A percentile compares a stretch with the other conserved stretches of the same genome.
These are phyloP conservation scores for Wickerhamiella kazuoi DNA, from an alignment of 805 yeast species.

Conservation along the genomic window DNA sequence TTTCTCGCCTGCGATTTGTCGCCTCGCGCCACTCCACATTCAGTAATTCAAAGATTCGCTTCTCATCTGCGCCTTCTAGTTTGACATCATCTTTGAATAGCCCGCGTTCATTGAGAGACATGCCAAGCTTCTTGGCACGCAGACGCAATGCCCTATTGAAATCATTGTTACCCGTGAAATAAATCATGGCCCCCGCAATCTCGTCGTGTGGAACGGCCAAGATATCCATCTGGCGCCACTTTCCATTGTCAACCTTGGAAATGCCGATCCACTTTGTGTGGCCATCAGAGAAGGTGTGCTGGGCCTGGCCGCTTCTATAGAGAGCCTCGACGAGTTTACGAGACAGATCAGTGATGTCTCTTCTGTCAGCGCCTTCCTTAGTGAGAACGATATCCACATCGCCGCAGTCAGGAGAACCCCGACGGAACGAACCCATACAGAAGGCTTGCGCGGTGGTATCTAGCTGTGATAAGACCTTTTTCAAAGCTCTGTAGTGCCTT, in stretches of 20 bases:
- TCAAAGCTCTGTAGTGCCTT: slow-evolving; percentile 24
- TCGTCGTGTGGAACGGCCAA: slow-evolving; percentile 29
- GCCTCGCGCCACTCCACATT: slow-evolving; percentile 26
- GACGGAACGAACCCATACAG: slow-evolving; percentile 35
- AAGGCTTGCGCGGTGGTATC: slow-evolving; percentile 23
- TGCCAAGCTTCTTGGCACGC: slow-evolving; percentile 26
- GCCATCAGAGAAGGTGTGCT: slow-evolving; percentile 17
- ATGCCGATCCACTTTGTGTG: slow-evolving; percentile 21
- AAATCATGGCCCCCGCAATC: slow-evolving; percentile 31
- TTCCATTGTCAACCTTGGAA: slow-evolving; percentile 15
- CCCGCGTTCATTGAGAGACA: slow-evolving; percentile 28
- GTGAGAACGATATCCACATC: slow-evolving; percentile 38
- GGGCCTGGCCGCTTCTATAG: slow-evolving; percentile 22
- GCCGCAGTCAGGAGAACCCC: slow-evolving; percentile 31
- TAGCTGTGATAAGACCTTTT: slow-evolving; percentile 14
- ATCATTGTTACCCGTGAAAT: slow-evolving; percentile 37
- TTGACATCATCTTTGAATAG: slow-evolving; percentile 17
- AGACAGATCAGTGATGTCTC: slow-evolving; percentile 13
- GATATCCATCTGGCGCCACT: slow-evolving; percentile 39
- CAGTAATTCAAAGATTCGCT: slow-evolving; percentile 28
- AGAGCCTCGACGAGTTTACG: slow-evolving; percentile 11
- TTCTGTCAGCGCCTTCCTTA: slow-evolving; percentile 18
- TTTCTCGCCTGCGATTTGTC: slow-evolving; percentile 12
- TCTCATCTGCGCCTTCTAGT: slow-evolving; percentile 30
- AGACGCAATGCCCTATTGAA: slow-evolving; percentile 32